Evolutionary conservation across 257 asterid genomes (phyloP), one percentile per base, ranked within the genome.

Genomic region (Solanum pimpinellifolium): DNA sequence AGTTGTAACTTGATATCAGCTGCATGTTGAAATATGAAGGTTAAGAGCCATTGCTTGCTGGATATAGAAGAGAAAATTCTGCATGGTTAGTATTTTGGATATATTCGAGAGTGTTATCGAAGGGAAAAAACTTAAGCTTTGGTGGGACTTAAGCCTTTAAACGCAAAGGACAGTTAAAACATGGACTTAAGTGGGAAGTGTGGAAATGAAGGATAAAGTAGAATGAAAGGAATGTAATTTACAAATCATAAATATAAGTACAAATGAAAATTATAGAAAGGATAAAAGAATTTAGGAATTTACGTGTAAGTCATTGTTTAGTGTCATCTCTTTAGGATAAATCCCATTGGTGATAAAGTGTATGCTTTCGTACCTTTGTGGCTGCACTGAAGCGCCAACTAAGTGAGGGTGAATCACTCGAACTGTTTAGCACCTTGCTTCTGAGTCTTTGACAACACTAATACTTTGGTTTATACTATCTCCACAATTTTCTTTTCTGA

Each of bases 41-140:
- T 70, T 10, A 31, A 70, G 44, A 16, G 44, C 13, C 77, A 18
- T 33, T 33, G n/a, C 77, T 16, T 70, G 77, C 16, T 31, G 25
- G 44, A 70, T 70, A 33, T 70, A 70, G 14, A 16, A 31, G 33
- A 16, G 41, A 70, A 31, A 16, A 16, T 31, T 70, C 23, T 70
- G 44, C 52, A 89, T 65, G 92, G 91, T 66, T 90, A 89, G 18
- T 66, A 25, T 12, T 66, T 25, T 20, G 5, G 74, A 25, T 13
- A 66, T 66, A 66, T 35, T 66, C 1, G 10, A 20, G 74, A 66
- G 20, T 25, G 74, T 66, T 66, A 25, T 66, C 21, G 33, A 66
- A 12, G 74, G 33, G 9, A 27, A 13, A 66, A 66, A 25, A 20
- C 20, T 25, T 66, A 25, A 66, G 74, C 74, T 27, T 66, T 66